Percentiles rank a stretch among this genome's conserved stretches.
phyloP scores from a whole-genome alignment of 2,329 filamentous ascomycete genomes.

The Aspergillus thermomutatus region DNA sequence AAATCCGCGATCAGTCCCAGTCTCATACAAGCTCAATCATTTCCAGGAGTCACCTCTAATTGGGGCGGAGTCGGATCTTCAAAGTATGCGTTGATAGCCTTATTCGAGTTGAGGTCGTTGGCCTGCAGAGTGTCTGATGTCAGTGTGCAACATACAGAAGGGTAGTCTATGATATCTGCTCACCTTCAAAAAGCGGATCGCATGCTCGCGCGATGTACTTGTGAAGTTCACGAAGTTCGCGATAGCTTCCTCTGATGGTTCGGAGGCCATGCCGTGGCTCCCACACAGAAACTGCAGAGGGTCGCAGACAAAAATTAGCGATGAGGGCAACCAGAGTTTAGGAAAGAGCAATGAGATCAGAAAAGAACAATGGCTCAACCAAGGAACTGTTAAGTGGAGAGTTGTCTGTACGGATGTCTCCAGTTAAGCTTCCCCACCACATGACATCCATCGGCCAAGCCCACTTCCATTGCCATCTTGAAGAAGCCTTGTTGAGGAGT shows the following conservation, averaged over 20 bases:
- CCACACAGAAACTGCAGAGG: neutral
- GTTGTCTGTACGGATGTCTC: neutral
- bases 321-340: neutral
- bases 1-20: conserved; percentile 12
- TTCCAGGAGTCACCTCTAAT: conserved; percentile 24
- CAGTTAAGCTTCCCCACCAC: conserved; percentile 17
- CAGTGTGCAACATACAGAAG: conserved; percentile 1
- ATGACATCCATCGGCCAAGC: conserved; percentile 18
- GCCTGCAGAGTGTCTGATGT: conserved; percentile 30
- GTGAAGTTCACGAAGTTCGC: conserved; percentile 41
- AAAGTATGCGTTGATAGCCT: conserved; percentile 47
- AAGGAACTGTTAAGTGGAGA: neutral
- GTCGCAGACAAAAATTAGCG: neutral
- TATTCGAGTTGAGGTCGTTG: conserved; percentile 43
- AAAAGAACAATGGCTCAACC: neutral
- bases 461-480: neutral
- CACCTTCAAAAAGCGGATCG: conserved; percentile 42
- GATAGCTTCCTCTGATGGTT: conserved; percentile 41
- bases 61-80: conserved; percentile 41
- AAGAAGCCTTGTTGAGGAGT: neutral
- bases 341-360: neutral
- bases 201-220: conserved; percentile 37
- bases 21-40: neutral
- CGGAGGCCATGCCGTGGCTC: conserved; percentile 29
- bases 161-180: neutral